Evolutionary conservation across 805 yeast species (phyloP), one percentile per base, ranked within the genome.

Genomic region (Wickerhamomyces bisporus): DNA sequence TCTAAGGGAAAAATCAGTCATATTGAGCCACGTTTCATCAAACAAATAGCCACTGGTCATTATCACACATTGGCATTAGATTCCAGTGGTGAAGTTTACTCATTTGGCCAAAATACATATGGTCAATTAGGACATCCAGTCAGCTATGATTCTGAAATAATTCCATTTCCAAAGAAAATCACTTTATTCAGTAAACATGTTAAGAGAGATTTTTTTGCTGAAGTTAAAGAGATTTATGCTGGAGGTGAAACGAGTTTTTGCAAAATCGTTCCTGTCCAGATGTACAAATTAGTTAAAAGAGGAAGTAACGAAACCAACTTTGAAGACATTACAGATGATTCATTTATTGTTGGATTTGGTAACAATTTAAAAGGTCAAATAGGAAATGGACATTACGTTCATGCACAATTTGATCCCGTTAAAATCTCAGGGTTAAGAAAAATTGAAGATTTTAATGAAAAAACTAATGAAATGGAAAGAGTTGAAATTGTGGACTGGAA

Each of bases 81-180:
- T 49, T 50, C 65, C 2, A 52, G 65, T n/a, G 93, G 91, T 8
- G 67, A 69, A 36, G 64, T 87, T n/a, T 84, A 82, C 76, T 73
- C 87, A 2, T 89, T 93, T 76, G 98, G 98, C 18, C 75, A 75
- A 41, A 91, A 91, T 57, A 68, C 75, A 4, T 77, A 64, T 57
- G 98, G 98, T n/a, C 91, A 93, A 53, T 67, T 91, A 39, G 96
- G 91, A 10, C 68, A 76, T 33, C 77, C 78, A 7, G 79, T 83
- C 34, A 66, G 73, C 17, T 77, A 77, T 54, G 77, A 76, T 41
- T 76, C 82, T 14, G 91, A 83, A 49, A 64, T 73, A 31, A 69
- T 81, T 32, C 75, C 95, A 5, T 75, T 78, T 28, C 98, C 98
- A 3, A 73, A 70, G 31, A 65, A 66, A 43, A 53, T 81, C 23